Evolutionary conservation across 495 filamentous ascomycete genomes (phyloP), one percentile per base, ranked within the genome.

Genomic region (Talaromyces adpressus): DNA sequence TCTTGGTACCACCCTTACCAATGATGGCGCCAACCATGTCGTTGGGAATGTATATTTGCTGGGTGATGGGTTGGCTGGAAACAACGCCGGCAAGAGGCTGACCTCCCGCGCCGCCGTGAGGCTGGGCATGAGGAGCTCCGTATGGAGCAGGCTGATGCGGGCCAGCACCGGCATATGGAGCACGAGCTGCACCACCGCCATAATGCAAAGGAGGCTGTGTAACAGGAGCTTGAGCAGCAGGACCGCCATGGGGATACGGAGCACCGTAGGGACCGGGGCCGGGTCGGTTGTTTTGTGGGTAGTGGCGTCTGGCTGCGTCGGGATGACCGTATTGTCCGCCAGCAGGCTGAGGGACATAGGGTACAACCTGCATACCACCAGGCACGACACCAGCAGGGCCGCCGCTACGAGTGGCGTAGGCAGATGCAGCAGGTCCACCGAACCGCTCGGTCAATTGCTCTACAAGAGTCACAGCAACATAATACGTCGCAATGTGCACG

Each of bases 1-100:
- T 98, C 85, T 98, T 98, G 25, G 92, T 91, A 65, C 94, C 94
- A 62, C 94, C 95, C 79, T 98, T 98, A 64, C 94, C 94, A 69
- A 98, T 98, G 69, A 98, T 98, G 56, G 94, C 94, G 57, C 94
- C 94, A 60, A 98, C 94, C 94, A 98, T 98, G 70, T 98, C 94
- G 74, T 98, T 98, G 52, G 94, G 94, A 70, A 98, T 98, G 77
- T 87, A 98, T 67, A 98, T 98, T 75, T 98, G 94, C 72, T 98
- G 94, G 2, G 94, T 98, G 67, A 98, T 76, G 63, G 94, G 91
- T 65, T 93, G 88, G 39, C 91, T 92, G 39, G 90, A 88, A 63
- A 94, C 84, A 69, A 88, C 85, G 51, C 85, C 86, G 68, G 86
- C 85, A 72, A 92, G 87, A 5, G 91, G 90, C 68, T 85, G 82